phyloP scores from a whole-genome alignment of 495 filamentous ascomycete genomes.

The Podospora appendiculata region DNA sequence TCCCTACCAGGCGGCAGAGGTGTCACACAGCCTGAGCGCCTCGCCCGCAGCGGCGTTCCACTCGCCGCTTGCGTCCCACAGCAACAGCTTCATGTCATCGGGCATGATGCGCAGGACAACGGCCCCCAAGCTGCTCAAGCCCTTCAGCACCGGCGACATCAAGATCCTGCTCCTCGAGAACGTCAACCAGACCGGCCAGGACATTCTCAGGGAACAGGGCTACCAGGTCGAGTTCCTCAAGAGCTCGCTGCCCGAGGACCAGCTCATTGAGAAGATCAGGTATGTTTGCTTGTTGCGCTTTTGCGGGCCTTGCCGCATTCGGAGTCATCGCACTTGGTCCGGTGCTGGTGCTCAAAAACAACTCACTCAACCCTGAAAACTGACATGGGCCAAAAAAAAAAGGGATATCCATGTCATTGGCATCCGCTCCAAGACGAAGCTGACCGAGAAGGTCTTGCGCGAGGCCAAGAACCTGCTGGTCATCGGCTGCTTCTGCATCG shows the following conservation, averaged over 20 bases:
- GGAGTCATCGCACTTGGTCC: slow-evolving; percentile 7
- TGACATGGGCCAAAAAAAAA: background rate
- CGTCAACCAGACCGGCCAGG: slow-evolving; percentile 81
- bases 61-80: slow-evolving; percentile 43
- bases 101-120: slow-evolving; percentile 7
- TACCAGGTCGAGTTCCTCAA: slow-evolving; percentile 95
- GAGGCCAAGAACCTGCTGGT: slow-evolving; percentile 93
- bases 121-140: slow-evolving; percentile 75
- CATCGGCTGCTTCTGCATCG: slow-evolving; percentile 98
- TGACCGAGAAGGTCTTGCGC: slow-evolving; percentile 74
- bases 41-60: slow-evolving; percentile 56
- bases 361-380: background rate
- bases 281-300: slow-evolving; percentile 34
- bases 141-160: slow-evolving; percentile 89
- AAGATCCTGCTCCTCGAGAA: slow-evolving; percentile 96
- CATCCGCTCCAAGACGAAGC: slow-evolving; percentile 95
- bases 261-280: slow-evolving; percentile 96
- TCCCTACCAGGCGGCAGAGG: background rate
- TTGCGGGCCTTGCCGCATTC: slow-evolving; percentile 11
- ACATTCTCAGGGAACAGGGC: slow-evolving; percentile 75
- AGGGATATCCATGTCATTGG: slow-evolving; percentile 97
- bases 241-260: slow-evolving; percentile 79
- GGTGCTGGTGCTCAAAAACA: background rate
- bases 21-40: slow-evolving; percentile 44
- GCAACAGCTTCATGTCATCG: slow-evolving; percentile 26